Base-by-base conservation (phyloP, 2,329 filamentous ascomycete genomes). In the Apiospora saccharicola region DNA sequence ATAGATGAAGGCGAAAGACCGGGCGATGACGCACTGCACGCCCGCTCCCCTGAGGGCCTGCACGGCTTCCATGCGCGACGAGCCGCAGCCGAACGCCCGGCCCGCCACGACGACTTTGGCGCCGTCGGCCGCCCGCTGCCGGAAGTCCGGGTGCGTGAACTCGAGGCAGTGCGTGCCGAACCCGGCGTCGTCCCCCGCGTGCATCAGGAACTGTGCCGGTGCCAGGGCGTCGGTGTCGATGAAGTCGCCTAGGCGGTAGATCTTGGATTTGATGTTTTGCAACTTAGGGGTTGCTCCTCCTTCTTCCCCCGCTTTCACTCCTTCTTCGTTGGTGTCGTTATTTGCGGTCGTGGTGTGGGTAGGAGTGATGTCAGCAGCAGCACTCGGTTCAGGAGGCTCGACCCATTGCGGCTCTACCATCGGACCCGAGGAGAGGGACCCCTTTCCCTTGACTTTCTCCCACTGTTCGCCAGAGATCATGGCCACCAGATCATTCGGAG, bases 1-100 rank as follows among this genome's bases (percentile, higher is more conserved):
- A 71, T 84, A 86, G 72, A 86, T 86, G 75, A 86, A 86, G 0
- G 83, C 81, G 71, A 85, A 87, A 0, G 81, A 84, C 67, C 80
- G 76, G 0, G 84, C 85, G 70, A 86, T 85, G 0, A 86, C 83
- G 70, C 81, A 84, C 73, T 83, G 73, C 0, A 86, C 79, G 1
- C 82, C 82, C 37, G 70, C 75, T 77, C 81, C 83, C 57, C 81
- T 73, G 7, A 86, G 76, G 10, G 84, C 83, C 67, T 76, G 79
- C 3, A 84, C 82, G 1, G 86, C 85, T 44, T 85, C 78, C 74
- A 86, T 82, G 0, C 85, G 81, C 13, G 83, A 85, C 0, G 84
- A 86, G 8, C 85, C 85, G 69, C 81, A 82, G 1, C 85, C 85
- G 74, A 87, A 87, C 0, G 80, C 83, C 67, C 83, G 81, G 0